Evolutionary conservation across 2,329 filamentous ascomycete genomes (phyloP), one percentile per base, ranked within the genome.

Genomic region (Chalara sp.): DNA sequence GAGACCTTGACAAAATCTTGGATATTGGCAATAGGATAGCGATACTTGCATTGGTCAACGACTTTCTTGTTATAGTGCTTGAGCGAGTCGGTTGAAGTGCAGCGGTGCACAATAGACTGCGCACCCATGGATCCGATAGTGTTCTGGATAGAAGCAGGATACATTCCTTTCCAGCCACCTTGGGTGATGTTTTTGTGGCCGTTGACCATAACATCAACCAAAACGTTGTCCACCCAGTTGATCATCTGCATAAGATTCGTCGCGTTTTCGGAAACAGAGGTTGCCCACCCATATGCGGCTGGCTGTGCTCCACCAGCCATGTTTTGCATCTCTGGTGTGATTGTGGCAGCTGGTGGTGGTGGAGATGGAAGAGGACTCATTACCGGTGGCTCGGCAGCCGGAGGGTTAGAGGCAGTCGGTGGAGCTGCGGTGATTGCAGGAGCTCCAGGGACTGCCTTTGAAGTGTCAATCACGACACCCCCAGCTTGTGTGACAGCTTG

Each of bases 51-150:
- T 10, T 52, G 40, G 5, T 43, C 47, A 37, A 60, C 52, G 0
- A 66, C 42, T 2, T 47, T 44, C 48, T 63, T 59, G 6, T 51
- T 29, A 58, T 65, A 71, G 58, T 69, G 67, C 52, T 62, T 58
- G 43, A 71, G 61, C 6, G 63, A 61, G 53, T 68, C 65, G 3
- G 65, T 61, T 50, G 65, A 61, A 6, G 67, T 66, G 30, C 56
- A 48, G 11, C 67, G 63, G 51, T 70, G 68, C n/a, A 71, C 59
- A n/a, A 68, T 59, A 12, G 62, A 57, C 56, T 71, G 68, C 2
- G 66, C 68, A 0, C 63, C 57, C 46, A 67, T 63, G 43, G 63
- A 56, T 45, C 62, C 64, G 33, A 71, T 58, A 2, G 62, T 64
- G 47, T 62, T 54, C 44, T 63, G 59, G 45, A 71, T 67, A 11